Evolutionary conservation across 805 yeast genomes (phyloP).

Genomic region (Saccharomycopsis babjevae): DNA sequence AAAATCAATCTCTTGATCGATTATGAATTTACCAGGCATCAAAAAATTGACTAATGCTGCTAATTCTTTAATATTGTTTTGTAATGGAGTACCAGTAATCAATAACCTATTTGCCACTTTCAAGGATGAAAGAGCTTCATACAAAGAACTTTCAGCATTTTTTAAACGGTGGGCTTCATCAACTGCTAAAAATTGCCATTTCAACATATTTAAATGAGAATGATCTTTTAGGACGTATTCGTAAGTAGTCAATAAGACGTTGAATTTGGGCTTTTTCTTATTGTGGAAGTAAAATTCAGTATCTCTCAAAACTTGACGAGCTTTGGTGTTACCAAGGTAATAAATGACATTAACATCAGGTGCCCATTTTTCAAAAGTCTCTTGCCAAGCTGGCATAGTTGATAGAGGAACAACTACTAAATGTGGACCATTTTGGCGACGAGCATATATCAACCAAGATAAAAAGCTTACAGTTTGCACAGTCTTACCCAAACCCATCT

Average conservation of each 20-base stretch:
- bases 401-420: slow-evolving; percentile 92
- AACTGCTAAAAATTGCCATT: slow-evolving; percentile 93
- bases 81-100: slow-evolving; percentile 97
- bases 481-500: slow-evolving; percentile 97
- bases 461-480: slow-evolving; percentile 93
- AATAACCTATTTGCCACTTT: slow-evolving; percentile 74
- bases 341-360: slow-evolving; percentile 91
- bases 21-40: slow-evolving; percentile 88
- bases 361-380: slow-evolving; percentile 94
- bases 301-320: slow-evolving; percentile 74
- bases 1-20: slow-evolving; percentile 92
- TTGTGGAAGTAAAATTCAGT: slow-evolving; percentile 69
- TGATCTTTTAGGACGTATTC: slow-evolving; percentile 92
- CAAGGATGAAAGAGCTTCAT: slow-evolving; percentile 77
- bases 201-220: slow-evolving; percentile 64
- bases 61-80: slow-evolving; percentile 87
- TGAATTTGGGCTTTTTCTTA: slow-evolving; percentile 71
- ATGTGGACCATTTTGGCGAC: slow-evolving; percentile 97
- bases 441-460: slow-evolving; percentile 89
- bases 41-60: slow-evolving; percentile 91
- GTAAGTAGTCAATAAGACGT: slow-evolving; percentile 86
- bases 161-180: slow-evolving; percentile 97
- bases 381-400: slow-evolving; percentile 98
- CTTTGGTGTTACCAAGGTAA: slow-evolving; percentile 83
- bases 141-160: slow-evolving; percentile 85